Conservation (phyloP, 495 filamentous ascomycete genomes). For the Lepraria neglecta region DNA sequence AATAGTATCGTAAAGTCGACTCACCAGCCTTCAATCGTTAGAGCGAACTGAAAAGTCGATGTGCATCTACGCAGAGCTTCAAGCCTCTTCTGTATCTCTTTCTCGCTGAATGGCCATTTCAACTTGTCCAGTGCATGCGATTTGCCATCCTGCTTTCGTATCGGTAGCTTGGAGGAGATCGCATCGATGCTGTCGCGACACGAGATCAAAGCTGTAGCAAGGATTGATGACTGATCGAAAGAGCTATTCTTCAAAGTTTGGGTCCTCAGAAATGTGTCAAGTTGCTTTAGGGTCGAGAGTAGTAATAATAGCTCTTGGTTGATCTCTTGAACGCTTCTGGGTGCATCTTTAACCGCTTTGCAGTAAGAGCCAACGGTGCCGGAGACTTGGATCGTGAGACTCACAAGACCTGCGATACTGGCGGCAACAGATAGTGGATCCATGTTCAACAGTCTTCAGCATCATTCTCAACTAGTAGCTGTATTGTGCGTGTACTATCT, state of each 20-base stretch:
- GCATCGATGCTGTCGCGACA: conserved; percentile 3
- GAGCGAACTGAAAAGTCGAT: conserved; percentile 17
- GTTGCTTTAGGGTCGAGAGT: background rate
- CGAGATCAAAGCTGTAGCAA: background rate
- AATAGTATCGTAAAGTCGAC: background rate
- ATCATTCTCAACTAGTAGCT: too few species aligned
- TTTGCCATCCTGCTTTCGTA: background rate
- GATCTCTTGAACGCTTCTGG: conserved; percentile 3
- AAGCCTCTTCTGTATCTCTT: conserved; percentile 12
- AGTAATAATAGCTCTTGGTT: background rate
- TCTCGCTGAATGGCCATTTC: conserved; percentile 21
- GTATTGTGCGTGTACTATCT: too few species aligned
- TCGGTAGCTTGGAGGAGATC: background rate
- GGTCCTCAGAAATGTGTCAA: background rate
- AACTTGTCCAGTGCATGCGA: background rate
- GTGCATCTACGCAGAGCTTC: conserved; percentile 12
- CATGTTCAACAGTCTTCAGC: background rate
- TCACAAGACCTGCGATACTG: conserved; percentile 15
- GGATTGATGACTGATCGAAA: conserved; percentile 1
- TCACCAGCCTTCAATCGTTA: conserved; percentile 19
- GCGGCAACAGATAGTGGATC: conserved; percentile 20
- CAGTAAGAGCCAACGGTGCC: conserved; percentile 6
- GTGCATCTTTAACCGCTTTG: conserved; percentile 12
- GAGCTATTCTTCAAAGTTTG: background rate
- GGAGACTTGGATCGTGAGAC: conserved; percentile 11